phyloP scores from a whole-genome alignment of 2,329 filamentous ascomycete genomes.

The Gyromitra esculenta region DNA sequence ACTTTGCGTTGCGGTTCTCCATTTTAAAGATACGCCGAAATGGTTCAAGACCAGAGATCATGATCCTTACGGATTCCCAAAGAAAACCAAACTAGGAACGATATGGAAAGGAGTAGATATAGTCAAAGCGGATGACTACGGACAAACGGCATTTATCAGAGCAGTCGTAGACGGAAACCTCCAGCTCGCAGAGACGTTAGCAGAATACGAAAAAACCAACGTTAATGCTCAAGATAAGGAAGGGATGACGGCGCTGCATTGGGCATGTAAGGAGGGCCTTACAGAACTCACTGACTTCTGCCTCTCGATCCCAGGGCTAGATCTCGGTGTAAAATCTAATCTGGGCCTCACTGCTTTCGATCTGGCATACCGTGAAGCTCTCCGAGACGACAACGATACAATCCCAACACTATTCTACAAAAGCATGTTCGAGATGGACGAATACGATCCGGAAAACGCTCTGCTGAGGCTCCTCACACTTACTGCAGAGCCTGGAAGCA shows the following conservation, averaged over 20 bases:
- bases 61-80: constrained; percentile 30
- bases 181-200: constrained; percentile 9
- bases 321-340: neutral
- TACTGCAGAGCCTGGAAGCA: neutral
- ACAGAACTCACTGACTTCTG: neutral
- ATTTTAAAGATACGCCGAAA: constrained; percentile 11
- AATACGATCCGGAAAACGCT: constrained; percentile 15
- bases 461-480: constrained; percentile 24
- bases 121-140: neutral
- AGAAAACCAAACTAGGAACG: constrained; percentile 15
- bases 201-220: constrained; percentile 7
- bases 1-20: constrained; percentile 20
- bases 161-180: constrained; percentile 15
- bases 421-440: constrained; percentile 28
- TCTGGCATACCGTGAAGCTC: constrained; percentile 13
- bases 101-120: constrained; percentile 29
- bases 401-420: constrained; percentile 19
- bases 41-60: neutral
- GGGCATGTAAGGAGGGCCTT: constrained; percentile 14
- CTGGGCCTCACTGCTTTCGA: constrained; percentile 13
- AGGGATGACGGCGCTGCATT: constrained; percentile 16
- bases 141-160: constrained; percentile 22
- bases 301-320: constrained; percentile 20
- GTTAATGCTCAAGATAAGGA: constrained; percentile 10
- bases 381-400: neutral